phyloP scores from a whole-genome alignment of 2,329 filamentous ascomycete species.

The Curvularia sp. region DNA sequence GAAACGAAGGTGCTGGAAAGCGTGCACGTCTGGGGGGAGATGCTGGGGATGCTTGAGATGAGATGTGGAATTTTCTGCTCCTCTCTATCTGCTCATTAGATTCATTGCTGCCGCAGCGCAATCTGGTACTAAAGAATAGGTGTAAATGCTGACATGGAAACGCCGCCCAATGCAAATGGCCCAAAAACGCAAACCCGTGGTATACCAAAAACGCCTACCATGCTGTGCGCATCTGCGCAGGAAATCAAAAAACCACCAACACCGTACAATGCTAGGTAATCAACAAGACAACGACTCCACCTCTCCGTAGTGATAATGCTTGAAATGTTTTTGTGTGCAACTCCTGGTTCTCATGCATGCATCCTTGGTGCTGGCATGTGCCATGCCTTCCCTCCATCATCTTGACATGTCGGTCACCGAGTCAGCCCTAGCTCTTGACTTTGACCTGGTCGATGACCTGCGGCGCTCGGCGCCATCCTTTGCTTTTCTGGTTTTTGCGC shows the following conservation, averaged over 20 bases:
- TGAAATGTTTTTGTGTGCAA: not conserved
- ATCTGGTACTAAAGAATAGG: constrained; percentile 12
- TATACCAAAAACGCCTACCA: constrained; percentile 27
- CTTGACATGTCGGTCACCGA: constrained; percentile 39
- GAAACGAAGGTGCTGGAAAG: not conserved
- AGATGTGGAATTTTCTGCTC: constrained; percentile 11
- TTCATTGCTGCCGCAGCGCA: constrained; percentile 13
- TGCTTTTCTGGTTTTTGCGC: constrained; percentile 41
- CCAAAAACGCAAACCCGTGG: constrained; percentile 17
- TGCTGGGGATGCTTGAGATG: constrained; percentile 8
- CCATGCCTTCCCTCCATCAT: constrained; percentile 26
- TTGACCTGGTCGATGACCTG: constrained; percentile 42
- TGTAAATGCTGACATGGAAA: constrained; percentile 40
- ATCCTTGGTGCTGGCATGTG: constrained; percentile 6
- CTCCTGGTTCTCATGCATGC: constrained; percentile 2
- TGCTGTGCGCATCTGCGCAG: constrained; percentile 21
- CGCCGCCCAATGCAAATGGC: constrained; percentile 38
- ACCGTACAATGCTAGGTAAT: constrained; percentile 32
- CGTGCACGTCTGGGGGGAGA: not conserved
- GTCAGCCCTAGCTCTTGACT: constrained; percentile 37
- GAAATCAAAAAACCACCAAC: constrained; percentile 21
- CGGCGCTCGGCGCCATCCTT: constrained; percentile 47
- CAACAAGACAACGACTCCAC: constrained; percentile 28
- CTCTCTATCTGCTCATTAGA: constrained; percentile 15
- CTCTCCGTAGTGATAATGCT: constrained; percentile 39